A percentile compares a stretch with the other conserved stretches of the same genome.
Conservation (phyloP, 352 stramenopile species). For the Phytophthora hybrid region DNA sequence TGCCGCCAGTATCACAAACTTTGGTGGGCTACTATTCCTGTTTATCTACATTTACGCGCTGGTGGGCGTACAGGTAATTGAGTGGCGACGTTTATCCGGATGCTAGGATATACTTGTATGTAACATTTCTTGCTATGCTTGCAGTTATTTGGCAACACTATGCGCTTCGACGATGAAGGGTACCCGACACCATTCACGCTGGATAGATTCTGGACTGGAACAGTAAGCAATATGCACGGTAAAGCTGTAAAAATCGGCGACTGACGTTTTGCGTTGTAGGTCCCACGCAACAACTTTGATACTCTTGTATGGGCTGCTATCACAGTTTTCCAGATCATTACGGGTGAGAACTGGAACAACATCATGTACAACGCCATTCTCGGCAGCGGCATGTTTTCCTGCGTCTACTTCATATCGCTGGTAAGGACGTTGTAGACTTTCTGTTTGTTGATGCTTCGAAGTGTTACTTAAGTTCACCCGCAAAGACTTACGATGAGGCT, state of each 20-base stretch:
- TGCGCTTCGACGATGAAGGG: slow-evolving; percentile 91
- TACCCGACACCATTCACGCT: slow-evolving; percentile 58
- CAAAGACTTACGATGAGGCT: not conserved
- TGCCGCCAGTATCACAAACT: slow-evolving; percentile 95
- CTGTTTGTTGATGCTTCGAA: not conserved
- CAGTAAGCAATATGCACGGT: slow-evolving; percentile 36
- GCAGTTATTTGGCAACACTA: slow-evolving; percentile 94
- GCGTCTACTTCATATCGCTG: slow-evolving; percentile 90
- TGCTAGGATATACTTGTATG: not conserved
- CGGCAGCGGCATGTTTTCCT: slow-evolving; percentile 65
- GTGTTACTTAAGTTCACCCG: no score
- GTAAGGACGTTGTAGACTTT: slow-evolving; percentile 41
- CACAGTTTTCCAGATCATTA: slow-evolving; percentile 95
- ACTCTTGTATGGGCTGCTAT: slow-evolving; percentile 79
- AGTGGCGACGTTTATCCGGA: not conserved
- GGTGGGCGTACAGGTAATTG: slow-evolving; percentile 82
- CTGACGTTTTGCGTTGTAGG: slow-evolving; percentile 39
- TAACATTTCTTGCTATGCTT: not conserved
- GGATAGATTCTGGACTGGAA: slow-evolving; percentile 68
- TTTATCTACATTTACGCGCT: slow-evolving; percentile 97
- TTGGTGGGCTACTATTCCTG: slow-evolving; percentile 93
- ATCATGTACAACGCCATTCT: slow-evolving; percentile 95
- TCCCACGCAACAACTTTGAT: slow-evolving; percentile 91
- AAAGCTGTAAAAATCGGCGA: not conserved
- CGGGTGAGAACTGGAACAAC: slow-evolving; percentile 95